Evolutionary conservation across 2,329 filamentous ascomycete species (phyloP).

Genomic region (Akanthomyces lecanii): DNA sequence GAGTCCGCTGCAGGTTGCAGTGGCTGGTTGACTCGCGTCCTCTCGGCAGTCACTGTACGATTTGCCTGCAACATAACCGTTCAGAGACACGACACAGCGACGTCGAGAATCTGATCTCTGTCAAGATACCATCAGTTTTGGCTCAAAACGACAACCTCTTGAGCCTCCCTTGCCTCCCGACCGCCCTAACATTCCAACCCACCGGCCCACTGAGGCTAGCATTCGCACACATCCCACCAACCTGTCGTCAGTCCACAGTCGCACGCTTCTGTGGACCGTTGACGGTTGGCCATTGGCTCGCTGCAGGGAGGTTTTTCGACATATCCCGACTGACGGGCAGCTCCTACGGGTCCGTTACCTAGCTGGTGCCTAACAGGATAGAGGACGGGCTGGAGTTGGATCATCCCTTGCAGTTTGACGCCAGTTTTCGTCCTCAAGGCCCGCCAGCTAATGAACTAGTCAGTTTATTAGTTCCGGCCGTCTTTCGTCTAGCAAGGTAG

Average conservation of each 20-base stretch:
- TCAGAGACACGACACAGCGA: not conserved
- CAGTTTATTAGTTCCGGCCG: slow-evolving; percentile 1
- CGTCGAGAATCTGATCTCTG: not conserved
- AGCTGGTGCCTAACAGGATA: not conserved
- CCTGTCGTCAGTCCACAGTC: not conserved
- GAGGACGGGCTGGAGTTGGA: not conserved
- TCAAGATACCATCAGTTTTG: not conserved
- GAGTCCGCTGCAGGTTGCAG: not conserved
- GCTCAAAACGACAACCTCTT: not conserved
- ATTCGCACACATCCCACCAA: not conserved
- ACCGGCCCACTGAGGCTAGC: slow-evolving; percentile 12
- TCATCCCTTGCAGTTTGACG: slow-evolving; percentile 10
- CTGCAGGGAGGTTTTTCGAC: not conserved
- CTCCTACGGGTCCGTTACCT: not conserved
- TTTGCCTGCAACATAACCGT: not conserved
- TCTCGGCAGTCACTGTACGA: not conserved
- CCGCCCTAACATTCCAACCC: slow-evolving; percentile 7
- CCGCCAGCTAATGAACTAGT: slow-evolving; percentile 6
- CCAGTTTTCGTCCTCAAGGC: slow-evolving; percentile 1
- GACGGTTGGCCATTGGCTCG: slow-evolving; percentile 6
- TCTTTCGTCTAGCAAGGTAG: slow-evolving; percentile 1
- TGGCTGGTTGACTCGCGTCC: not conserved
- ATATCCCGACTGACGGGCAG: not conserved
- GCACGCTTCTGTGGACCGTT: slow-evolving; percentile 2
- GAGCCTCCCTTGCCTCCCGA: not conserved